Percentiles rank a stretch among this genome's conserved stretches.
phyloP scores from a whole-genome alignment of 495 filamentous ascomycete species.

The Aspergillus ostianus region DNA sequence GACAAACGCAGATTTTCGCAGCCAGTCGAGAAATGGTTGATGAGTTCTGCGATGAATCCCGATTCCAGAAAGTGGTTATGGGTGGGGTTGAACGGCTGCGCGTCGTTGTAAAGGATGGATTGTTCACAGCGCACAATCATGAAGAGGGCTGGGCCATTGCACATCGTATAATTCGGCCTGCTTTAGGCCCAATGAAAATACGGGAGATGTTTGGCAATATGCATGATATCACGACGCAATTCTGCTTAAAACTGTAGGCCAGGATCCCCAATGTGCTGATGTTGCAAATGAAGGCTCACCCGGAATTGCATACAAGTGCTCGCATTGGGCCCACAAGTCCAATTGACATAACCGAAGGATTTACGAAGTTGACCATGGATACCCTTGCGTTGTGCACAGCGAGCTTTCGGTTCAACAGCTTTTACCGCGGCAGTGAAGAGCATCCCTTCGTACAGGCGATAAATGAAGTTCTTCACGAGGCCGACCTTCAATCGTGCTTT shows the following conservation, averaged over 20 bases:
- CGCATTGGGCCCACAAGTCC: constrained; percentile 55
- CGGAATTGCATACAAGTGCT: constrained; percentile 27
- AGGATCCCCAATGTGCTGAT: too few relatives aligned
- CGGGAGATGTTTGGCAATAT: not conserved
- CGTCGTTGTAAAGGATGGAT: too few relatives aligned
- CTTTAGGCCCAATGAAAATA: not conserved
- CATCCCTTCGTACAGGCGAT: constrained; percentile 70
- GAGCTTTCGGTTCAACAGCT: constrained; percentile 75
- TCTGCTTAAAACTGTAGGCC: not conserved
- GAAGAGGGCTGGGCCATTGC: too few relatives aligned
- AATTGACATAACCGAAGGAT: constrained; percentile 66
- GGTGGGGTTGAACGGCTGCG: too few relatives aligned
- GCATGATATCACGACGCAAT: not conserved
- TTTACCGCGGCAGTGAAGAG: constrained; percentile 57
- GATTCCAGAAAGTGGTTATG: too few relatives aligned
- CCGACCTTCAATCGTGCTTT: constrained; percentile 50
- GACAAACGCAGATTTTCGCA: too few relatives aligned
- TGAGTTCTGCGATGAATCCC: too few relatives aligned
- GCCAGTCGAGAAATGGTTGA: too few relatives aligned
- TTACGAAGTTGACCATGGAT: constrained; percentile 72
- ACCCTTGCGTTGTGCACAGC: constrained; percentile 71
- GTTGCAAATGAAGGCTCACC: too few relatives aligned
- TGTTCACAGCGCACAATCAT: too few relatives aligned
- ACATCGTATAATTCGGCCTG: too few relatives aligned
- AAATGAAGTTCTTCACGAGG: constrained; percentile 55